Evolutionary conservation across 2,329 filamentous ascomycete species (phyloP).

Genomic region (Pyricularia sp.): DNA sequence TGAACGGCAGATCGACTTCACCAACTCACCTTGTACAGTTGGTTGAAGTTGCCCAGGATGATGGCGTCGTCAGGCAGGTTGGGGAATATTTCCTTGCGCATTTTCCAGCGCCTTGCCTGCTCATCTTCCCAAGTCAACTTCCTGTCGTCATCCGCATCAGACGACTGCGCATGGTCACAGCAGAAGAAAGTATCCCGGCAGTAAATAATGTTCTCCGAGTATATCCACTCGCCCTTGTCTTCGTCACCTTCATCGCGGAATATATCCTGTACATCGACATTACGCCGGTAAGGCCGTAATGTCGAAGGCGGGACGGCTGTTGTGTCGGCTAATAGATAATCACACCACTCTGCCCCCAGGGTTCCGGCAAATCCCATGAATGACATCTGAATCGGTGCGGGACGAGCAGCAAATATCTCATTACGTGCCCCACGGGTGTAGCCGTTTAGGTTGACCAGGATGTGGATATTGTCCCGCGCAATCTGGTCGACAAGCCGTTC

Average conservation of each 20-base stretch:
- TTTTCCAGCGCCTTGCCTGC: conserved; percentile 72
- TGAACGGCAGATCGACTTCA: too few species aligned
- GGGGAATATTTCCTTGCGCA: conserved; percentile 90
- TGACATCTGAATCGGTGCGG: conserved; percentile 95
- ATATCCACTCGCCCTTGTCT: conserved; percentile 75
- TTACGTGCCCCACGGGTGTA: conserved; percentile 96
- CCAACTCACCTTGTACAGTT: conserved; percentile 80
- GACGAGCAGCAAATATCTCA: conserved; percentile 90
- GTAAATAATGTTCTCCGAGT: conserved; percentile 94
- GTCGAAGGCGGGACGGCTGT: conserved; percentile 78
- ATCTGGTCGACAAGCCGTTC: conserved; percentile 83
- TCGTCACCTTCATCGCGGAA: conserved; percentile 57
- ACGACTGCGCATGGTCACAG: conserved; percentile 91
- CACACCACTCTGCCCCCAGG: conserved; percentile 94
- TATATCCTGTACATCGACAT: conserved; percentile 63
- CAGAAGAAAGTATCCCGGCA: conserved; percentile 96
- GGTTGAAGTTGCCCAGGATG: conserved; percentile 96
- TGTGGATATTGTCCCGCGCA: conserved; percentile 78
- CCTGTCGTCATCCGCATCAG: conserved; percentile 54
- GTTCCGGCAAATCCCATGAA: conserved; percentile 99
- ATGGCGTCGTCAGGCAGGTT: conserved; percentile 70
- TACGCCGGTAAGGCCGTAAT: conserved; percentile 68
- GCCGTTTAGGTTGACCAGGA: conserved; percentile 94
- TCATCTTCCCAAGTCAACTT: conserved; percentile 75
- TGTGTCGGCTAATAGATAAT: conserved; percentile 87